Evolutionary conservation across 2,329 filamentous ascomycete genomes (phyloP).

Genomic region (Fulvia fulva): DNA sequence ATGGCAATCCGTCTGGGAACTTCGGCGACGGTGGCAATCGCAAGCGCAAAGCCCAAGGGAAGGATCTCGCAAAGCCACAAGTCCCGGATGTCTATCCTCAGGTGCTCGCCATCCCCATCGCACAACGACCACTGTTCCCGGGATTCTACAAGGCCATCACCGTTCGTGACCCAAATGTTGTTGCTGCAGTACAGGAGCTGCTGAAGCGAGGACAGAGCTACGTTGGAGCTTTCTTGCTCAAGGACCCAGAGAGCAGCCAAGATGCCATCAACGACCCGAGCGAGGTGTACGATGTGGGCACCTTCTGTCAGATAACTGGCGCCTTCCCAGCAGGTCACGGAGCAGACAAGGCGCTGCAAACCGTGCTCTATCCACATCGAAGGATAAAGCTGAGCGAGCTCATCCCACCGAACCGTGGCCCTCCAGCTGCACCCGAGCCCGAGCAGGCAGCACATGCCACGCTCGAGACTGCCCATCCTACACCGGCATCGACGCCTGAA

Average conservation of each 20-base stretch:
- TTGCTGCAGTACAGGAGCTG: constrained; percentile 89
- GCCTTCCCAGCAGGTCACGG: constrained; percentile 80
- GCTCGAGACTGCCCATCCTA: constrained; percentile 20
- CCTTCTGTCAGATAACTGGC: constrained; percentile 96
- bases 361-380: constrained; percentile 92
- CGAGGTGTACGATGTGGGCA: constrained; percentile 92
- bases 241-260: constrained; percentile 89
- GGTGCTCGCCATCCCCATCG: constrained; percentile 94
- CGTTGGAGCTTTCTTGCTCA: constrained; percentile 93
- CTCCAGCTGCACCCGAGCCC: constrained; percentile 44
- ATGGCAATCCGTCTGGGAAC: constrained; percentile 24
- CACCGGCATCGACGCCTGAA: constrained; percentile 13
- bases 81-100: constrained; percentile 96
- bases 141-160: constrained; percentile 99
- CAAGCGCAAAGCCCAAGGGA: constrained; percentile 70
- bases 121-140: constrained; percentile 87
- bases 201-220: constrained; percentile 96
- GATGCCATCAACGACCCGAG: constrained; percentile 87
- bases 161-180: constrained; percentile 87
- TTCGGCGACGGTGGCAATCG: constrained; percentile 58
- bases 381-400: constrained; percentile 86
- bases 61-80: constrained; percentile 72
- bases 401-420: constrained; percentile 60
- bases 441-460: constrained; percentile 53
- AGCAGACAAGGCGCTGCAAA: constrained; percentile 75